Conservation (phyloP, 331 rosid genomes). For the Quercus tomentella region DNA sequence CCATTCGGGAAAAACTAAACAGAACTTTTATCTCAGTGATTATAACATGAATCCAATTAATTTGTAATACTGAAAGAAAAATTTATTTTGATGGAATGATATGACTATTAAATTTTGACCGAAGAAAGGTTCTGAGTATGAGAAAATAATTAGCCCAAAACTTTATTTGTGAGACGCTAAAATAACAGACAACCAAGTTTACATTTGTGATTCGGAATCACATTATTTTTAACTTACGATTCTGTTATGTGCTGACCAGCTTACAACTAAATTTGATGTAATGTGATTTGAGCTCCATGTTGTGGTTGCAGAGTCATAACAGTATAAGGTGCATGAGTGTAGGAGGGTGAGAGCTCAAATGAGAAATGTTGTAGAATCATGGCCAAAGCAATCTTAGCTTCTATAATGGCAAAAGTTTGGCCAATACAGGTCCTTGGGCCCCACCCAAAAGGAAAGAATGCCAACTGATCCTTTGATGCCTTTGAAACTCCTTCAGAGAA, state of each 20-base stretch:
- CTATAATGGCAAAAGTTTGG: slow-evolving; percentile 44
- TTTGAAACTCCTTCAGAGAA: slow-evolving; percentile 36
- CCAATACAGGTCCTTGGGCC: slow-evolving; percentile 57
- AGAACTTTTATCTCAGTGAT: not conserved
- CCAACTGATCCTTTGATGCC: slow-evolving; percentile 39
- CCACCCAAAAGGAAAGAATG: slow-evolving; percentile 57
- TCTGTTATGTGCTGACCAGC: not conserved
- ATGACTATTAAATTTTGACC: not conserved
- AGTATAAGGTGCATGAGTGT: slow-evolving; percentile 45
- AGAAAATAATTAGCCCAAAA: not conserved
- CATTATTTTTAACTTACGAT: not conserved
- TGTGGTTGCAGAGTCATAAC: slow-evolving; percentile 60
- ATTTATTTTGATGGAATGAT: not conserved
- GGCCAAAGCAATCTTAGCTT: slow-evolving; percentile 41
- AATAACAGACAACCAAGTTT: not conserved
- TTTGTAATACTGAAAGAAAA: not conserved
- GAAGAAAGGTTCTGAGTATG: not conserved
- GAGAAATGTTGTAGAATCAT: slow-evolving; percentile 46
- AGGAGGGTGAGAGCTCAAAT: slow-evolving; percentile 45
- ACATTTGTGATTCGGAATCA: not conserved
- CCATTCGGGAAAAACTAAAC: not conserved
- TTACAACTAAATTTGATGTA: slow-evolving; percentile 24
- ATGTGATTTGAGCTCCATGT: slow-evolving; percentile 48
- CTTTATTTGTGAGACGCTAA: not conserved
- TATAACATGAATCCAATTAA: not conserved